Conservation (phyloP, 148 eudicot genomes). For the Rhododendron ovatum region DNA sequence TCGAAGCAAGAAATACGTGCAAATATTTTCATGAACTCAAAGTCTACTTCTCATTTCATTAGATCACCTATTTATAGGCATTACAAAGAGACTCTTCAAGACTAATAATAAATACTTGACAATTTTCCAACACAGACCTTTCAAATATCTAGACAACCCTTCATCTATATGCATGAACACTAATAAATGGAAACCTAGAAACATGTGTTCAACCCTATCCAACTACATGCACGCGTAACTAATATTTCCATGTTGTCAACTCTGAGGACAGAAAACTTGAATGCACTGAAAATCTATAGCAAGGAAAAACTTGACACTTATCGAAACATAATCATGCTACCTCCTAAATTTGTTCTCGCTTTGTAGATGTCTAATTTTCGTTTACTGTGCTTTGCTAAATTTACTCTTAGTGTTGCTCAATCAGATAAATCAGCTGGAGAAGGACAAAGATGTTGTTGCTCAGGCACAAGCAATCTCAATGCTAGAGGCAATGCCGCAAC, state of each 20-base stretch:
- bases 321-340: neutral
- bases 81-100: too few species aligned
- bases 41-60: too few species aligned
- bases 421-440: constrained; percentile 94
- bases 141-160: too few species aligned
- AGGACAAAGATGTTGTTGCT: constrained; percentile 98
- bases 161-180: too few species aligned
- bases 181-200: too few species aligned
- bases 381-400: neutral
- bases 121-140: too few species aligned
- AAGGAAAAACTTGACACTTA: neutral
- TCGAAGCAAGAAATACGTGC: too few species aligned
- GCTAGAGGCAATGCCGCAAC: constrained; percentile 61
- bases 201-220: too few species aligned
- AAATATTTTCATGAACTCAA: too few species aligned
- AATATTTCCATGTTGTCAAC: neutral
- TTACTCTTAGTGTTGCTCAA: neutral
- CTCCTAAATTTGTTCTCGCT: neutral
- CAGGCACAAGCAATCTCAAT: constrained; percentile 84
- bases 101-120: too few species aligned
- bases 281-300: neutral
- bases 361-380: neutral
- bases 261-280: neutral
- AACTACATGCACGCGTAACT: too few species aligned
- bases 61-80: too few species aligned